Evolutionary conservation across 352 stramenopile species (phyloP), one percentile per base, ranked within the genome.

Genomic region (Pythium grandisporangium): DNA sequence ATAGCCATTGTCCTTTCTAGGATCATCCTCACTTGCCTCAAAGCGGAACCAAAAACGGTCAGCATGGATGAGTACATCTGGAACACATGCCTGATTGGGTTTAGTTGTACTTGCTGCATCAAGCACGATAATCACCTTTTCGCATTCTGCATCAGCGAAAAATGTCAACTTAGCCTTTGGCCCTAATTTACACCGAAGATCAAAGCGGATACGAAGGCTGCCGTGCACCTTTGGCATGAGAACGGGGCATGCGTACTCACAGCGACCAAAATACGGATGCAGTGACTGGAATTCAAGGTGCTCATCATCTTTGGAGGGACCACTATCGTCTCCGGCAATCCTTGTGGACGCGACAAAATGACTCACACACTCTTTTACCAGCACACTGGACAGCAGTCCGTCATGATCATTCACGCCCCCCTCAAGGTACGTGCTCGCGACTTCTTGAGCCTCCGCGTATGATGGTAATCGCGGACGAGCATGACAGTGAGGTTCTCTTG

Each of bases 41-140:
- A 94, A 91, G 19, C 72, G 77, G 51, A 91, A 91, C 81, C 81
- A 94, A 30, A 92, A 86, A 37, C 82, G 63, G 34, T 84, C 57
- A 4, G 70, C 75, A 40, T 84, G 71, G 29, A 92, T 68, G 16
- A 87, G 51, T 7, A 92, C 30, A 51, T 92, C 78, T 1, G 75
- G 65, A n/a, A 73, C 17, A n/a, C n/a, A n/a, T n/a, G n/a, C n/a
- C n/a, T 46, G 39, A 46, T 74, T 62, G 1, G 51, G 53, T 10
- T 43, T 53, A 33, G 51, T 45, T 19, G 70, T 81, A 30, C 48
- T 64, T 8, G 58, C 49, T 17, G 63, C 45, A 33, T 89, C 70
- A 20, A 93, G 45, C 5, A 64, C 37, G 14, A 63, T 45, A 23
- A 93, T 53, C 5, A 66, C 53, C 16, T 72, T 57, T 22, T 85